Conservation (phyloP, 2,329 filamentous ascomycete genomes). For the Phialophora macrospora region DNA sequence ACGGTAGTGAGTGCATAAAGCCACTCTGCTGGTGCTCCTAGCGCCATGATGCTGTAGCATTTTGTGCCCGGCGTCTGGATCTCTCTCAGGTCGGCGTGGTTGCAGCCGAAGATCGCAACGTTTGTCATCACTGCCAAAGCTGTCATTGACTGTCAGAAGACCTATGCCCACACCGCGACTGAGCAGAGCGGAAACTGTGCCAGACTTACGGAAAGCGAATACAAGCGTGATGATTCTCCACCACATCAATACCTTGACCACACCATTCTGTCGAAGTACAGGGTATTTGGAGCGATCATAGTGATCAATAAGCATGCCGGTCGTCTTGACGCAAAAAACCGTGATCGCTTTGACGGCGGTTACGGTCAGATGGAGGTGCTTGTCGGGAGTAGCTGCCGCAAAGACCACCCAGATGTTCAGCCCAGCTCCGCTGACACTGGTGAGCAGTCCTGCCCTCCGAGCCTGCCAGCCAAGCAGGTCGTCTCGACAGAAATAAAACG, state of each 20-base stretch:
- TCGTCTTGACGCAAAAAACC: constrained; percentile 21
- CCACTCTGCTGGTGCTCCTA: constrained; percentile 24
- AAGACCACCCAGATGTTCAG: constrained; percentile 23
- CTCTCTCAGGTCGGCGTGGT: neutral
- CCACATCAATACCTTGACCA: constrained; percentile 18
- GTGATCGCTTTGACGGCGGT: constrained; percentile 19
- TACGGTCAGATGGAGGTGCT: constrained; percentile 21
- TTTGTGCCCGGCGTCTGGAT: constrained; percentile 20
- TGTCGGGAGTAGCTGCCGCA: constrained; percentile 22
- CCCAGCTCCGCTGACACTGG: constrained; percentile 14
- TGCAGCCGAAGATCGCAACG: constrained; percentile 22
- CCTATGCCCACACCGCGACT: neutral
- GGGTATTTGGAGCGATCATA: constrained; percentile 21
- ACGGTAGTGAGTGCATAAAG: constrained; percentile 20
- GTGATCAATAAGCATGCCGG: constrained; percentile 20
- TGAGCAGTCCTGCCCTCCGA: constrained; percentile 15
- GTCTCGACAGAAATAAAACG: constrained; percentile 21
- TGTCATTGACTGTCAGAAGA: constrained; percentile 4
- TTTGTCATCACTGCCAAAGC: constrained; percentile 21
- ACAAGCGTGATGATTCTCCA: constrained; percentile 17
- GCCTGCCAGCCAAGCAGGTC: constrained; percentile 21
- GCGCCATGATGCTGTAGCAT: constrained; percentile 21
- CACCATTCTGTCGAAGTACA: constrained; percentile 15
- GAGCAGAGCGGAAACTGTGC: neutral
- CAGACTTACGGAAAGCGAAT: constrained; percentile 16